phyloP scores from a whole-genome alignment of 805 yeast species.

The Clavispora vitiphila region DNA sequence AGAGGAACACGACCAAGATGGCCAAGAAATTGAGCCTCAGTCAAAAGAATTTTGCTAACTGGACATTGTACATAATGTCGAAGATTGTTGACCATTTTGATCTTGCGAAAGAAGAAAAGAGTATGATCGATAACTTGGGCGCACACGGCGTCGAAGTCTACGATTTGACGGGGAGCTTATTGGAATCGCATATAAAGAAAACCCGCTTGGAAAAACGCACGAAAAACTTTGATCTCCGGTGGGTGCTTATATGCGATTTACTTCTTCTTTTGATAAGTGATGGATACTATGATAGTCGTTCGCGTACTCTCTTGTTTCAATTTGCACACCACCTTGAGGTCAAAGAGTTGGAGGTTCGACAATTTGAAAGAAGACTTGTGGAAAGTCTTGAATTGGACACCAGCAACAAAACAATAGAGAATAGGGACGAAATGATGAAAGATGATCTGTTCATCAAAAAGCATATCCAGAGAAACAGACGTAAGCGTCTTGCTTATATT shows the following conservation, averaged over 20 bases:
- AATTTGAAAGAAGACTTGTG: conserved; percentile 86
- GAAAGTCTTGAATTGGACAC: conserved; percentile 82
- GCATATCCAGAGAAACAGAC: conserved; percentile 62
- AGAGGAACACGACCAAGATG: conserved; percentile 47
- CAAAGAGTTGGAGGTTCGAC: conserved; percentile 63
- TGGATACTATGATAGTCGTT: conserved; percentile 84
- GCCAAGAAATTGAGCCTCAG: conserved; percentile 59
- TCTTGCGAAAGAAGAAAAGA: conserved; percentile 67
- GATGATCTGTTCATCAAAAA: conserved; percentile 69
- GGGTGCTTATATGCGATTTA: conserved; percentile 92
- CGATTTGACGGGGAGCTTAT: conserved; percentile 65
- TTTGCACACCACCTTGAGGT: conserved; percentile 65
- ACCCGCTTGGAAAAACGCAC: conserved; percentile 9
- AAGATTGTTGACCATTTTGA: conserved; percentile 77
- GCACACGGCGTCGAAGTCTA: conserved; percentile 73
- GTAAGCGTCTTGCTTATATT: conserved; percentile 72
- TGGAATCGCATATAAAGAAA: conserved; percentile 26
- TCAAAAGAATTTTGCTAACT: conserved; percentile 74
- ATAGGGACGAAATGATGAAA: conserved; percentile 68
- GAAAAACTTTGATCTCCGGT: conserved; percentile 58
- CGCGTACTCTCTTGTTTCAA: conserved; percentile 67
- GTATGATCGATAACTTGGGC: conserved; percentile 83
- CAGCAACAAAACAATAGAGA: conserved; percentile 47
- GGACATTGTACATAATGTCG: conserved; percentile 73
- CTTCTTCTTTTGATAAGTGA: conserved; percentile 76